Percentiles rank a stretch among this genome's conserved stretches.
phyloP scores from a whole-genome alignment of 768 basidiomycete genomes.

The Podaxis sp. region DNA sequence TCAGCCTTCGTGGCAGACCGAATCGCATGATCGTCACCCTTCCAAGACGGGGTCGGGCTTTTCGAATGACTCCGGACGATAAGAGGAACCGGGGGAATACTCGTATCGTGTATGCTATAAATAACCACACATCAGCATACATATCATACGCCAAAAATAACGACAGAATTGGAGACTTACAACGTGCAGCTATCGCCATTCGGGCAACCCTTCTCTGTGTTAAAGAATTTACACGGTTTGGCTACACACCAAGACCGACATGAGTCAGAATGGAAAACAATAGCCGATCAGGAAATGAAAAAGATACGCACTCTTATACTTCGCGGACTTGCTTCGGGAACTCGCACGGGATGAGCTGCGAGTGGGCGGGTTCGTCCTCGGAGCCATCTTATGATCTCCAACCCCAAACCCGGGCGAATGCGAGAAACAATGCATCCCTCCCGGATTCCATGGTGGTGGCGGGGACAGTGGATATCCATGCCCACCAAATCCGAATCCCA shows the following conservation, averaged over 20 bases:
- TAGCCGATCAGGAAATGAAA: background rate
- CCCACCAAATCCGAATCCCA: background rate
- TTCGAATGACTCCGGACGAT: conserved; percentile 12
- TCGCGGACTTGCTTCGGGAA: conserved; percentile 31
- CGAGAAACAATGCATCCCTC: background rate
- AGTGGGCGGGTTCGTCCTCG: conserved; percentile 7
- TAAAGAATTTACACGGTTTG: conserved; percentile 60
- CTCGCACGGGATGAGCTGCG: conserved; percentile 24
- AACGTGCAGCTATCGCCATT: conserved; percentile 59
- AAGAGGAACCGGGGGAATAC: conserved; percentile 12
- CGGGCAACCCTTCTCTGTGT: conserved; percentile 43
- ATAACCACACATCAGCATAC: conserved; percentile 8
- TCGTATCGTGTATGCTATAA: conserved; percentile 45
- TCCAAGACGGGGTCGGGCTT: background rate
- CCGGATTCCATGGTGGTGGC: background rate
- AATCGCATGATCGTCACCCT: background rate
- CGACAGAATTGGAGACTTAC: conserved; percentile 32
- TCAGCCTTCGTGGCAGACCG: background rate
- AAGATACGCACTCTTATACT: conserved; percentile 40
- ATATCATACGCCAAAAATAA: background rate
- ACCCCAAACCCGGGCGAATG: background rate
- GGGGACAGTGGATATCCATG: background rate
- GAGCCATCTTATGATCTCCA: background rate
- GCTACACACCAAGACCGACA: conserved; percentile 32
- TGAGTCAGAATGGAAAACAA: background rate